A percentile compares a stretch with the other conserved stretches of the same genome.
phyloP scores from a whole-genome alignment of 257 asterid species.

The Primulina huaijiensis region DNA sequence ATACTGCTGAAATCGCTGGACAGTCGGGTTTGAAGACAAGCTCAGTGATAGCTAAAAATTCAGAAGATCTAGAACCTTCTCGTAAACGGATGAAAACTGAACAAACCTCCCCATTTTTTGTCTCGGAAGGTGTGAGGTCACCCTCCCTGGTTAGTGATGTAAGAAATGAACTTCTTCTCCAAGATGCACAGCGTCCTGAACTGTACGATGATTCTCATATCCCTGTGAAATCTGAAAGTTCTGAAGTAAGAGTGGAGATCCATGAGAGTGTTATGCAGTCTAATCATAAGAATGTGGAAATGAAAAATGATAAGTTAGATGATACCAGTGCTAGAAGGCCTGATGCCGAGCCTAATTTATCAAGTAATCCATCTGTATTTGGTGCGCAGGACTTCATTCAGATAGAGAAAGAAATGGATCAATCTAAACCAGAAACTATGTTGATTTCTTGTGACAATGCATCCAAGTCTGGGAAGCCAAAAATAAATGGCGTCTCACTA shows the following conservation, averaged over 20 bases:
- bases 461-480: constrained; percentile 90
- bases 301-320: constrained; percentile 44
- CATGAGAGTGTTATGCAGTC: constrained; percentile 38
- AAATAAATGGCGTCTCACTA: constrained; percentile 88
- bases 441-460: constrained; percentile 49
- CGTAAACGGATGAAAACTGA: constrained; percentile 75
- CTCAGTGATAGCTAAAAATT: constrained; percentile 44
- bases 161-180: constrained; percentile 35
- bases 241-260: constrained; percentile 55
- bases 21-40: constrained; percentile 37
- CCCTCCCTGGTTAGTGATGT: constrained; percentile 37
- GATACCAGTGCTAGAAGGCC: constrained; percentile 41
- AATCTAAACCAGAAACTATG: constrained; percentile 48
- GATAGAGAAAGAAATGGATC: constrained; percentile 57
- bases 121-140: constrained; percentile 41
- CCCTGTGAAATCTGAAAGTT: constrained; percentile 47
- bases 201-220: constrained; percentile 33
- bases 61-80: constrained; percentile 65
- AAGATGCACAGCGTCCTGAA: constrained; percentile 38
- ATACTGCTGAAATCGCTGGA: constrained; percentile 50
- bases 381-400: constrained; percentile 44
- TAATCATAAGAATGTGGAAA: constrained; percentile 38
- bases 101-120: constrained; percentile 40
- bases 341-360: constrained; percentile 39
- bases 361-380: constrained; percentile 38